Evolutionary conservation across 495 filamentous ascomycete genomes (phyloP).

Genomic region (Penicillium steckii): DNA sequence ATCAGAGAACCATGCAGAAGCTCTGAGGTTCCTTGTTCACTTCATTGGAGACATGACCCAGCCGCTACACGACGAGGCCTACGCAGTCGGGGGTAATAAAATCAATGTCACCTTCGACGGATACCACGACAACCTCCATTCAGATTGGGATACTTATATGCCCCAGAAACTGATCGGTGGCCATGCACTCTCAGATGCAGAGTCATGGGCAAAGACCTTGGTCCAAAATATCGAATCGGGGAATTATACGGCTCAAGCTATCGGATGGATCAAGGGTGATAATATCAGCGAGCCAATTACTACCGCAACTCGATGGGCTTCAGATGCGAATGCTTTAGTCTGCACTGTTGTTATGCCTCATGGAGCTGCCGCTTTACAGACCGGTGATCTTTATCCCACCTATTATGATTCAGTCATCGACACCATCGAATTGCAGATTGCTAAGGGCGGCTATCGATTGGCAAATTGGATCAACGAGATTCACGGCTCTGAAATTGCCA

Average conservation of each 20-base stretch:
- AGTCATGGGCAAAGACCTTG: slow-evolving; percentile 34
- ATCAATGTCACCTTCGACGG: slow-evolving; percentile 57
- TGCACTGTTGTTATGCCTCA: slow-evolving; percentile 51
- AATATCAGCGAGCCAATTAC: slow-evolving; percentile 33
- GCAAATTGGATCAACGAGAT: slow-evolving; percentile 32
- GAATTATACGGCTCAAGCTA: slow-evolving; percentile 41
- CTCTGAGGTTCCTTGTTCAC: slow-evolving; percentile 57
- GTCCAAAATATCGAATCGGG: slow-evolving; percentile 45
- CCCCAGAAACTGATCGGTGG: slow-evolving; percentile 53
- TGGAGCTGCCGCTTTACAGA: slow-evolving; percentile 21
- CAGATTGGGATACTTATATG: slow-evolving; percentile 65
- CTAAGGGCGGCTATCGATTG: slow-evolving; percentile 71
- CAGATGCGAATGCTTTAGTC: slow-evolving; percentile 56
- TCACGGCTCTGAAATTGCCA: slow-evolving; percentile 14
- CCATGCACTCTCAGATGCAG: slow-evolving; percentile 28
- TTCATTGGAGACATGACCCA: slow-evolving; percentile 62
- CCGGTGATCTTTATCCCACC: slow-evolving; percentile 36
- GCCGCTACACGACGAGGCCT: slow-evolving; percentile 60
- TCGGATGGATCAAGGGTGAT: slow-evolving; percentile 48
- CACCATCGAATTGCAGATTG: slow-evolving; percentile 71
- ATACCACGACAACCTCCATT: slow-evolving; percentile 57
- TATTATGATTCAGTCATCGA: slow-evolving; percentile 56
- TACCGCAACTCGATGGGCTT: slow-evolving; percentile 52
- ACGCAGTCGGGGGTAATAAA: slow-evolving; percentile 57
- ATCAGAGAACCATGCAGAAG: slow-evolving; percentile 19